phyloP scores from a whole-genome alignment of 192 early-diverging fungal species.

The Backusella tuberculispora region DNA sequence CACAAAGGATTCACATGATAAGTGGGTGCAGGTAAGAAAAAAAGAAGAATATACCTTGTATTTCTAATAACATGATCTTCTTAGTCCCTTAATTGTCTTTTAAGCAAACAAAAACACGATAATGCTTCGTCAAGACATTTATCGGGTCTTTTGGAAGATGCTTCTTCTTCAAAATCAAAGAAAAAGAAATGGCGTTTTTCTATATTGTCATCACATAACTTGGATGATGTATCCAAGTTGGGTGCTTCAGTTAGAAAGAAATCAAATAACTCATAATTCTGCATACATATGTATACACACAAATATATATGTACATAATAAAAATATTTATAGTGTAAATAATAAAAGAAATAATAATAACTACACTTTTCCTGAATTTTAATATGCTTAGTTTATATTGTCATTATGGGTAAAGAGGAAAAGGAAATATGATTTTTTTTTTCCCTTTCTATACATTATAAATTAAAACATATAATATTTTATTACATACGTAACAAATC shows the following conservation, averaged over 20 bases:
- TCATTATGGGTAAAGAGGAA: too few relatives aligned
- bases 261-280: background rate
- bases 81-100: background rate
- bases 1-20: slow-evolving; percentile 64
- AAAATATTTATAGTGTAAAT: background rate
- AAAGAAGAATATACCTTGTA: background rate
- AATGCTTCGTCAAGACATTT: too few relatives aligned
- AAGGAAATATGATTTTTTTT: too few relatives aligned
- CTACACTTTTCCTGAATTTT: too few relatives aligned
- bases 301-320: background rate
- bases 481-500: too few relatives aligned
- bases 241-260: background rate
- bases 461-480: too few relatives aligned
- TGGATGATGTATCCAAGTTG: background rate
- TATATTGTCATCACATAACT: background rate
- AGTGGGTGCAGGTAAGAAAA: slow-evolving; percentile 67
- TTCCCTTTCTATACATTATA: too few relatives aligned
- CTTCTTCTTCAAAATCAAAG: background rate
- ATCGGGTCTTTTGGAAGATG: background rate
- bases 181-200: background rate
- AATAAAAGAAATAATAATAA: background rate
- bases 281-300: too few relatives aligned
- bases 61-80: background rate
- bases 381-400: too few relatives aligned
- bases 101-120: background rate